phyloP scores from a whole-genome alignment of 176 grass and related monocot genomes.

The Triticum aestivum region IWGSC_CS_RefSeq_v2.1 NC_057808.1:294977069-294977568 shows the following conservation, averaged over 20 bases:
- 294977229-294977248: not conserved
- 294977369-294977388: not conserved
- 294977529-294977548: slow-evolving; percentile 26
- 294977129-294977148: not conserved
- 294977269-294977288: not conserved
- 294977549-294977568: not conserved
- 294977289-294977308: not conserved
- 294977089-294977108: not conserved
- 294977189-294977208: not conserved
- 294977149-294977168: not conserved
- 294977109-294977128: not conserved
- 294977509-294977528: slow-evolving; percentile 29
- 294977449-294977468: not conserved
- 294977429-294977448: not conserved
- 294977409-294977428: not conserved
- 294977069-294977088: not conserved
- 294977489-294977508: slow-evolving; percentile 35
- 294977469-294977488: not conserved
- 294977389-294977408: not conserved
- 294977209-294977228: not conserved
- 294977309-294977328: not conserved
- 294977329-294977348: not conserved
- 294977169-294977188: not conserved
- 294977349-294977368: not conserved
- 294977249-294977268: not conserved